phyloP scores from a whole-genome alignment of 345 rosid genomes.

The Brassica carinata region DNA sequence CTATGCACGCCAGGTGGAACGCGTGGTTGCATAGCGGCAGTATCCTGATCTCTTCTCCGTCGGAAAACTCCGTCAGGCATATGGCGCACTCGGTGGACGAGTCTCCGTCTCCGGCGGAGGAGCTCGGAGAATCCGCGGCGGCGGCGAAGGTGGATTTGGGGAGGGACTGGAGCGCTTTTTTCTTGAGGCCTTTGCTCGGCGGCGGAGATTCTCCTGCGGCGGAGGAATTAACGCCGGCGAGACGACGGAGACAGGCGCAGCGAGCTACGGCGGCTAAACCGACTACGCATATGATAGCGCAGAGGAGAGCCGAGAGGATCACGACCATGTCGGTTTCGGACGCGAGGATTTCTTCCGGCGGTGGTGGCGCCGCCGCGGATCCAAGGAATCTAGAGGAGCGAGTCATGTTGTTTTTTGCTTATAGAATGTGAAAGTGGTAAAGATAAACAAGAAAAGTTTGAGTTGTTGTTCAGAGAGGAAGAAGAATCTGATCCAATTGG shows the following conservation, averaged over 20 bases:
- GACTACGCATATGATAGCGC: conserved; percentile 69
- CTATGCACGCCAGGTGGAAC: conserved; percentile 65
- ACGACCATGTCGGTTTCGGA: conserved; percentile 71
- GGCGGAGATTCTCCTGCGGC: conserved; percentile 21
- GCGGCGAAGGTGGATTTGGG: conserved; percentile 61
- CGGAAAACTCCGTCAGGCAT: conserved; percentile 52
- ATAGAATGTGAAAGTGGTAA: conserved; percentile 4
- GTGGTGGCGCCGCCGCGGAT: conserved; percentile 44
- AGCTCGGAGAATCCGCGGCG: conserved; percentile 3
- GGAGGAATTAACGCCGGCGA: conserved; percentile 28
- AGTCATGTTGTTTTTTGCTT: conserved; percentile 34
- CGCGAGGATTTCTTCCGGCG: conserved; percentile 39
- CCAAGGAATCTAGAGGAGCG: conserved; percentile 46
- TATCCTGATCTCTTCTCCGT: conserved; percentile 61
- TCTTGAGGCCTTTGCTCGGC: conserved; percentile 73
- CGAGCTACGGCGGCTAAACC: conserved; percentile 73
- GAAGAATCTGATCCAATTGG: conserved; percentile 35
- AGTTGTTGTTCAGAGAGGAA: neutral
- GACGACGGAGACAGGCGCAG: conserved; percentile 67
- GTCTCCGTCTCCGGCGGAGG: conserved; percentile 15
- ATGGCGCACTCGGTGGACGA: conserved; percentile 57
- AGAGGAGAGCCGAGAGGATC: conserved; percentile 67
- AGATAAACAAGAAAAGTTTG: neutral
- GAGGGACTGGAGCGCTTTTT: conserved; percentile 61
- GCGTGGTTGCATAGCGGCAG: conserved; percentile 62